Evolutionary conservation across 225 moss, liverwort and hornwort species (phyloP), one percentile per base, ranked within the genome.

Genomic region (Rhytidiadelphus loreus): DNA sequence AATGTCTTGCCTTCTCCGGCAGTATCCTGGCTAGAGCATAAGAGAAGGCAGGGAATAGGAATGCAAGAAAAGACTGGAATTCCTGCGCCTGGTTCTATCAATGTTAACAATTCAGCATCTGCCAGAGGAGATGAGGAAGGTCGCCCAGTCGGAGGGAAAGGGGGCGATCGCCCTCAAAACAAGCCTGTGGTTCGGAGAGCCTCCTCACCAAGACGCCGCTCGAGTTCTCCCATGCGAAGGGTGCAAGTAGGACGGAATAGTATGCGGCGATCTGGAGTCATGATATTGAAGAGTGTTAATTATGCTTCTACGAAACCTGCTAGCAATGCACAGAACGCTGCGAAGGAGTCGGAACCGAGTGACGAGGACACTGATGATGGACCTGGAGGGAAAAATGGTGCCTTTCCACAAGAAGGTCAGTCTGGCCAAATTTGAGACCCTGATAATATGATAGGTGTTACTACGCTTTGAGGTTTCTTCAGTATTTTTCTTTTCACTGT

Each of bases 211-310:
- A 92, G 97, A 90, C 94, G 98, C 66, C 93, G 98, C 70, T 96
- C 98, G 52, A 87, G 96, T 83, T 98, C 97, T 39, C 98, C 98
- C 53, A 94, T 98, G 91, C 92, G 97, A 37, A 95, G 96, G 89
- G 93, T 98, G 73, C 98, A 96, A 89, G 96, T 98, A 66, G 98
- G 98, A 76, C 94, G 97, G 69, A 94, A 93, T 73, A 95, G 92
- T 24, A 93, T 90, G 87, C 94, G 98, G 91, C 96, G 97, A 55
- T 92, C 98, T 60, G 98, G 98, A 69, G 95, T 98, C 12, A 93
- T 90, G 89, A 91, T 98, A 28, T 95, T 97, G 83, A 94, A 96
- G 90, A 97, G 95, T 89, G 95, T 97, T 15, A 98, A 96, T 77
- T 96, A 95, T 79, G 91, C 91, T 84, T 90, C 93, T 32, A 95